Evolutionary conservation across 495 filamentous ascomycete species (phyloP), one percentile per base, ranked within the genome.

Genomic region (Lindgomyces ingoldianus): DNA sequence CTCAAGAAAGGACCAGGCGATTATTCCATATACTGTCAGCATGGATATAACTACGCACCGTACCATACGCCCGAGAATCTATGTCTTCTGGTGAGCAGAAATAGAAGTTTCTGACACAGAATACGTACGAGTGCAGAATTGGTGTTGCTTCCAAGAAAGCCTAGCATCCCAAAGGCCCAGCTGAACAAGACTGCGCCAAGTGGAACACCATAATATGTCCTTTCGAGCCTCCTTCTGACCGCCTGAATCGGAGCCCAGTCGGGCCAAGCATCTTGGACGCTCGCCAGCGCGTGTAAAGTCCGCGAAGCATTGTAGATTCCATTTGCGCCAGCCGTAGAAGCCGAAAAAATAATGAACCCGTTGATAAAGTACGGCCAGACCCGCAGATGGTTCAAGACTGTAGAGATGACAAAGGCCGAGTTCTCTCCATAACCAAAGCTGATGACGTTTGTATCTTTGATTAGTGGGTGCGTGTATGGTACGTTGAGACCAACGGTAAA

Each of bases 401-500:
- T 19, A 26, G 48, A 36, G 12, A 59, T 36, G 18, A 62, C 49
- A 29, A 62, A 62, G 22, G 41, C 47, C 1, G 41, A 57, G 24
- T 41, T 55, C 18, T 54, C 21, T 3, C 59, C 49, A 25, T 54
- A 54, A 6, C 59, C 59, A n/a, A 29, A 29, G 27, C 29, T 21
- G 18, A 27, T 44, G 11, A 26, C 29, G n/a, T 10, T 14, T 22
- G 24, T 21, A n/a, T 27, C 48, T 24, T 41, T 1, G 27, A 56
- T 36, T 1, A 62, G 48, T 1, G 59, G 49, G 26, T 62, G 25
- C 6, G 26, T 46, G 48, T 53, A 53, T 14, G 59, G 59, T 16
- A 62, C 59, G 25, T 62, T 62, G 9, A 62, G 59, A 30, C 59
- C 48, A 12, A 53, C 59, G 18, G 49, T 55, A 33, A 62, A 62